phyloP scores from a whole-genome alignment of 345 rosid species.

The Arabis alpina region DNA sequence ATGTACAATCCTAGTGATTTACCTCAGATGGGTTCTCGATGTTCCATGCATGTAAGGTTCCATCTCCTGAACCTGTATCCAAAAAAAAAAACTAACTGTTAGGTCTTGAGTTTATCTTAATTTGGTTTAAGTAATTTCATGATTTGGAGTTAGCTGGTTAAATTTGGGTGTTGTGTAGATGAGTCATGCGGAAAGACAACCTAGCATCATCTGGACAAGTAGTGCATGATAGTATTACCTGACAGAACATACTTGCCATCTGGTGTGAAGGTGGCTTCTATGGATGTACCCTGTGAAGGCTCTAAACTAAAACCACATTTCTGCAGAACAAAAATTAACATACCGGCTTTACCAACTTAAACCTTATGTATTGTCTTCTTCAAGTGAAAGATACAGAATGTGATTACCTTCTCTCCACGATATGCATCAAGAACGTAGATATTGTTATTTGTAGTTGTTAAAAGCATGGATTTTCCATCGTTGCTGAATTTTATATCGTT shows the following conservation, averaged over 20 bases:
- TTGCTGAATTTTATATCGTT: slow-evolving; percentile 97
- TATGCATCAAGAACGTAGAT: slow-evolving; percentile 93
- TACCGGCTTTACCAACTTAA: slow-evolving; percentile 10
- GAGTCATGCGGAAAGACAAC: slow-evolving; percentile 1
- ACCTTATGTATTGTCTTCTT: slow-evolving; percentile 3
- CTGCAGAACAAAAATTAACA: slow-evolving; percentile 49
- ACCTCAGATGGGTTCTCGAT: slow-evolving; percentile 81
- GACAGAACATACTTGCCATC: slow-evolving; percentile 94
- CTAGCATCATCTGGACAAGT: slow-evolving; percentile 7
- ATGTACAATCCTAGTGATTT: slow-evolving; percentile 7
- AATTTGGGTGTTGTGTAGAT: slow-evolving; percentile 1
- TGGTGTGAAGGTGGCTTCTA: slow-evolving; percentile 94
- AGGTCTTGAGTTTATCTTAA: slow-evolving; percentile 1
- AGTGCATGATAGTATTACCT: slow-evolving; percentile 54
- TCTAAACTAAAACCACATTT: slow-evolving; percentile 91
- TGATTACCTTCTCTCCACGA: slow-evolving; percentile 88
- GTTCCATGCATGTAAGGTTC: slow-evolving; percentile 89
- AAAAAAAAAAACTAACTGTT: slow-evolving; percentile 14
- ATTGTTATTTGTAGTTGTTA: slow-evolving; percentile 86
- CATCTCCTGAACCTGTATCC: slow-evolving; percentile 89
- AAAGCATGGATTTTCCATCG: slow-evolving; percentile 93
- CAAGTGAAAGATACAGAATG: slow-evolving; percentile 12
- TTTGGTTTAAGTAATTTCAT: neutral
- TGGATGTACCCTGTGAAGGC: slow-evolving; percentile 75
- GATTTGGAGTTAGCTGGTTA: slow-evolving; percentile 15